Base-by-base conservation (phyloP, 2,329 filamentous ascomycete species). In the Neofusicoccum sp. region DNA sequence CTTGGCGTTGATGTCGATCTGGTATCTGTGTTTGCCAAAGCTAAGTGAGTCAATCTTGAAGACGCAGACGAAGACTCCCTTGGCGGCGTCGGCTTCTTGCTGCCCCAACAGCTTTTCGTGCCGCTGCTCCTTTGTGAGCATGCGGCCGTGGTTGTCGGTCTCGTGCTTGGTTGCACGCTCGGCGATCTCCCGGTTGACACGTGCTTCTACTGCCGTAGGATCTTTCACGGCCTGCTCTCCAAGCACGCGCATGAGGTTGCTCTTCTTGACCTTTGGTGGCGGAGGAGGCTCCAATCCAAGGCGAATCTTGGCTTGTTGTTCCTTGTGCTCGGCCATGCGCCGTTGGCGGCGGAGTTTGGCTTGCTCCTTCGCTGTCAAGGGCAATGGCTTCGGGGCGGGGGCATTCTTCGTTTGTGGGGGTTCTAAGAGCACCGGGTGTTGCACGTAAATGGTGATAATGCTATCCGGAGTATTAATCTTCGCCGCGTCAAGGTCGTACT, bases 241-340 rank as follows among this genome's bases (percentile, higher is more conserved):
- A 60, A 97, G 82, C 31, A 99, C 95, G 61, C 93, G 89, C 95
- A 99, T 99, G 71, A 99, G 84, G 74, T 99, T 99, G 61, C 89
- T 90, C 76, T 96, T 96, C 78, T 97, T 98, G 67, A 99, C 91
- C 76, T 98, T 99, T 9, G 95, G 93, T 28, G 93, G 89, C 30
- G 93, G 92, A 20, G 93, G 91, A 3, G 93, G 91, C 63, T 93
- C 89, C 12, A 99, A 82, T 20, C 95, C 95, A 9, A 99, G 81
- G 62, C 93, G 85, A 64, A 98, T 95, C 79, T 99, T 98, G 38
- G 93, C 93, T 76, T 99, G 95, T 71, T 93, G 88, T 76, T 99
- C 96, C 74, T 98, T 98, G 65, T 96, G 81, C 64, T 97, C 91
- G 41, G 90, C 93, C 85, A 93, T 93, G 65, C 96, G 87, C 59